Evolutionary conservation across 768 basidiomycete genomes (phyloP).

Genomic region (Hericium rajendrae): DNA sequence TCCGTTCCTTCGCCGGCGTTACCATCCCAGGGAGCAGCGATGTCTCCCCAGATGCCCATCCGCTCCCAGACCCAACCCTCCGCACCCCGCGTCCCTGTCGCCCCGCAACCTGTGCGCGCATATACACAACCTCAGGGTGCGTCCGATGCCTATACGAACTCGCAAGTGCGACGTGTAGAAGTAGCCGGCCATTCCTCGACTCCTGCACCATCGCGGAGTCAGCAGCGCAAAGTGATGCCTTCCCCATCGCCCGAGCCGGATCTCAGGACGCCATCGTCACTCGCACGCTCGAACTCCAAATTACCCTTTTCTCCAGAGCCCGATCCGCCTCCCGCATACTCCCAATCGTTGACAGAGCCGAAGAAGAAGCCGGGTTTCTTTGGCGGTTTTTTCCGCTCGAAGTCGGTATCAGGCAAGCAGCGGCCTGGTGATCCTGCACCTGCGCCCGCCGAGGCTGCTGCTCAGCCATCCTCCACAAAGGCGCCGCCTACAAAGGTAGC

Average conservation of each 20-base stretch:
- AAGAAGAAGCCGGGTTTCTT: constrained; percentile 15
- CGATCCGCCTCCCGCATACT: constrained; percentile 6
- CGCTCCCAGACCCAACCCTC: constrained; percentile 9
- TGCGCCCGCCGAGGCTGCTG: not conserved
- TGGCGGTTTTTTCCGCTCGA: constrained; percentile 12
- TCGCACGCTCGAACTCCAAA: constrained; percentile 10
- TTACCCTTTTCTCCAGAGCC: constrained; percentile 9
- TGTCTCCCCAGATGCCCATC: not conserved
- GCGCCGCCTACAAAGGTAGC: constrained; percentile 1
- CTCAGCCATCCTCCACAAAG: not conserved
- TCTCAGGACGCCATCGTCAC: constrained; percentile 14
- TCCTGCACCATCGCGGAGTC: not conserved
- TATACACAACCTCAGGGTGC: constrained; percentile 4
- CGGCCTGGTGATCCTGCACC: not conserved
- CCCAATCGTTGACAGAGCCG: constrained; percentile 12
- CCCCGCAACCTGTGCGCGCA: constrained; percentile 9
- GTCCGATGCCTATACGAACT: not conserved
- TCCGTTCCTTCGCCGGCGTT: constrained; percentile 5
- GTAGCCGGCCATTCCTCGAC: constrained; percentile 8
- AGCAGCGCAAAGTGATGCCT: constrained; percentile 5
- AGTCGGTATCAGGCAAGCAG: constrained; percentile 10
- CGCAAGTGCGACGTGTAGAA: not conserved
- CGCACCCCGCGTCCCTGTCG: constrained; percentile 2
- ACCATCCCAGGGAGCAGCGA: not conserved
- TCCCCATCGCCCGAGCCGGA: constrained; percentile 13